Conservation (phyloP, 1,284 basidiomycete species). For the Moniliophthora roreri region DNA sequence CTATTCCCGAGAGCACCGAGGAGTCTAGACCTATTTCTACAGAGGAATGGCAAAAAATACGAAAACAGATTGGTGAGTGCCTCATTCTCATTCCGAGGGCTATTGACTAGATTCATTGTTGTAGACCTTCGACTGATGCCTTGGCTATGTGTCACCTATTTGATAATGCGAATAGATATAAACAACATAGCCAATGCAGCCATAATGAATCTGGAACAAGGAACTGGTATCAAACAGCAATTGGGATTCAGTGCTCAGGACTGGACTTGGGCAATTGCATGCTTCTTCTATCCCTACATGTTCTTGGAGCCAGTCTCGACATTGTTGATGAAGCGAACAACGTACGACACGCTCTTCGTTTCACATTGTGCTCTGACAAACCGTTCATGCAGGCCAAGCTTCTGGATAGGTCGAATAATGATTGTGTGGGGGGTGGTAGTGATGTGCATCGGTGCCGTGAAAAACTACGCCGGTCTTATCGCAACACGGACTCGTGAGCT, state of each 20-base stretch:
- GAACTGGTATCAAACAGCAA: slow-evolving; percentile 19
- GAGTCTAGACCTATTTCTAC: neutral
- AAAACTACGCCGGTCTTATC: slow-evolving; percentile 17
- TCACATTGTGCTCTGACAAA: neutral
- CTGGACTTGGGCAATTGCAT: slow-evolving; percentile 22
- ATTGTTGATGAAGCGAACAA: slow-evolving; percentile 19
- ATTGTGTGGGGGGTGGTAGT: slow-evolving; percentile 20
- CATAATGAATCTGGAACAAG: slow-evolving; percentile 21
- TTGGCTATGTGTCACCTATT: slow-evolving; percentile 15
- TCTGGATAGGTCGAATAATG: slow-evolving; percentile 12
- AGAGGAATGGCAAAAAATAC: slow-evolving; percentile 3
- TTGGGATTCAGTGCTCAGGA: slow-evolving; percentile 18
- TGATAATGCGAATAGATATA: slow-evolving; percentile 21
- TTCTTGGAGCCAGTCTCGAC: slow-evolving; percentile 22
- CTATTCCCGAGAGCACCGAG: neutral
- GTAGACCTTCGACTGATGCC: slow-evolving; percentile 7
- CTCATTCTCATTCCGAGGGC: slow-evolving; percentile 9
- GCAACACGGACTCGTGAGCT: slow-evolving; percentile 15
- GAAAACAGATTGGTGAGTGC: slow-evolving; percentile 4
- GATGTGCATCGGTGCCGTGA: slow-evolving; percentile 17
- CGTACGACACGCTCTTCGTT: slow-evolving; percentile 12
- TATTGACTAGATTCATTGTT: neutral
- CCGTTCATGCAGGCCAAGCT: slow-evolving; percentile 5
- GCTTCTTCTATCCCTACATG: slow-evolving; percentile 21
- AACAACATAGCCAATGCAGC: slow-evolving; percentile 22